phyloP scores from a whole-genome alignment of 1,284 basidiomycete species.

The Papiliotrema laurentii region DNA sequence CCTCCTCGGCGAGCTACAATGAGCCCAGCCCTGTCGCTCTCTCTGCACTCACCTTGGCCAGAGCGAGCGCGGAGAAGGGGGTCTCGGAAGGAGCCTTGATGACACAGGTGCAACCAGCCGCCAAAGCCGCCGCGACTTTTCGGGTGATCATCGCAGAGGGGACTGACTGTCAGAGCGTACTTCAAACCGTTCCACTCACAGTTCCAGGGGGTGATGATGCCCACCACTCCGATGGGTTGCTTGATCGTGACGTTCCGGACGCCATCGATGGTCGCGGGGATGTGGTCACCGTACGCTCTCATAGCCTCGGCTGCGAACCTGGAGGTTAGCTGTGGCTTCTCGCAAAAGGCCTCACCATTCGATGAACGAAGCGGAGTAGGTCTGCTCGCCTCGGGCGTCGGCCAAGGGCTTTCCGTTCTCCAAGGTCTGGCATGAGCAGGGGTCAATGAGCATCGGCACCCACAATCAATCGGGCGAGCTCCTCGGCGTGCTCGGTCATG shows the following conservation, averaged over 20 bases:
- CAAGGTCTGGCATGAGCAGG: constrained; percentile 58
- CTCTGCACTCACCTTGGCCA: constrained; percentile 9
- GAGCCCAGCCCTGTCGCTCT: no score
- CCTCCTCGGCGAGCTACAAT: constrained; percentile 67
- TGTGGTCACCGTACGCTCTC: constrained; percentile 60
- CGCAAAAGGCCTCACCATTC: constrained; percentile 55
- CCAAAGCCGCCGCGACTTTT: constrained; percentile 54
- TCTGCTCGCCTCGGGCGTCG: constrained; percentile 74
- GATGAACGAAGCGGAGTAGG: constrained; percentile 74
- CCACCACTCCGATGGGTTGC: constrained; percentile 39
- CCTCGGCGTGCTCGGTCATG: constrained; percentile 74
- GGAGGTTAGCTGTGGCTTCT: background rate
- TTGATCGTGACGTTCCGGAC: constrained; percentile 80
- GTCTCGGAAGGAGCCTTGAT: constrained; percentile 92
- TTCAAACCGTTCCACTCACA: background rate
- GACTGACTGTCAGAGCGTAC: background rate
- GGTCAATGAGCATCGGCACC: background rate
- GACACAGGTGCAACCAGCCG: constrained; percentile 87
- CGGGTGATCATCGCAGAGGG: constrained; percentile 17
- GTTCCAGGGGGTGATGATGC: constrained; percentile 45
- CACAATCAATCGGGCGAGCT: constrained; percentile 61
- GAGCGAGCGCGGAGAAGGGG: constrained; percentile 79
- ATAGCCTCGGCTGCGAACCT: constrained; percentile 74
- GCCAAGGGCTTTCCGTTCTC: constrained; percentile 86
- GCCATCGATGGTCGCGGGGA: constrained; percentile 67